Percentiles rank a stretch among this genome's conserved stretches.
Evolutionary conservation across 768 basidiomycete species (phyloP).

Genomic region (Lentinula aciculospora): DNA sequence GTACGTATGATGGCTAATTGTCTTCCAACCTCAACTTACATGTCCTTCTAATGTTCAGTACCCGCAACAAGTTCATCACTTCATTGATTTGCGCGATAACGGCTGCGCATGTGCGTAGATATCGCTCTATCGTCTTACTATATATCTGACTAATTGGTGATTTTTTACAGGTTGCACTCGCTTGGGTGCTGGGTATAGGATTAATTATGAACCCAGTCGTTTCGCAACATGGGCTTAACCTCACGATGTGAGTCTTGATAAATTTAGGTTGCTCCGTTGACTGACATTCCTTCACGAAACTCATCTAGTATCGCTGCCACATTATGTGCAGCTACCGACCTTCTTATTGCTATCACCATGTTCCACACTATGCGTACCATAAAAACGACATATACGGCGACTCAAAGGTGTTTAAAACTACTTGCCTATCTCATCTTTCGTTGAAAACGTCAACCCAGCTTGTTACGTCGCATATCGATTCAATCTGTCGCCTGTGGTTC

Average conservation of each 20-base stretch:
- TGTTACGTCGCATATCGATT: background rate
- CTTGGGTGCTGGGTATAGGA: background rate
- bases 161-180: background rate
- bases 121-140: background rate
- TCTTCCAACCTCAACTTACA: background rate
- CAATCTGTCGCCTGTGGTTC: constrained; percentile 1
- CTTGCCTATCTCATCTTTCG: background rate
- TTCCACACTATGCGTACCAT: background rate
- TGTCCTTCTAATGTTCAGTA: background rate
- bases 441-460: background rate
- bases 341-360: background rate
- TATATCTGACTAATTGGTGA: background rate
- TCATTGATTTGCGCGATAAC: background rate
- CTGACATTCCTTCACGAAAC: background rate
- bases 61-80: background rate
- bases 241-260: background rate
- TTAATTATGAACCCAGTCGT: background rate
- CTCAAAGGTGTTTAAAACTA: background rate
- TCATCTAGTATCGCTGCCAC: background rate
- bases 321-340: constrained; percentile 2
- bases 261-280: no score
- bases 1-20: background rate
- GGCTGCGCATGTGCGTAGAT: background rate
- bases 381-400: background rate
- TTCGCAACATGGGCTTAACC: background rate